A percentile compares a stretch with the other conserved stretches of the same genome.
Evolutionary conservation across 169 alveolate genomes (phyloP).

Genomic region (Neospora caninum): DNA sequence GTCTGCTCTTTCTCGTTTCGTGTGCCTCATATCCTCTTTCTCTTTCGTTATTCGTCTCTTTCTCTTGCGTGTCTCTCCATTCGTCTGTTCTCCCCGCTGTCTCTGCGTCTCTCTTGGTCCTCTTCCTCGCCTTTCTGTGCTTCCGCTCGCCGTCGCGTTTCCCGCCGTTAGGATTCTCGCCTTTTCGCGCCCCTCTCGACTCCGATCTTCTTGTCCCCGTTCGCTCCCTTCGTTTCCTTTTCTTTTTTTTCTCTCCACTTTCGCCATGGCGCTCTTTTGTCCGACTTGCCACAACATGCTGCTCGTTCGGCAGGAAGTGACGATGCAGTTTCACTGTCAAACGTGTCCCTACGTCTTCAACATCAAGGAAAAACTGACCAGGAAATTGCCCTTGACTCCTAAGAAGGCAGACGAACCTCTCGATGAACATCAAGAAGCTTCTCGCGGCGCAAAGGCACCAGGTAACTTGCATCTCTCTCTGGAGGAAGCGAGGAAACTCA

Average conservation of each 20-base stretch:
- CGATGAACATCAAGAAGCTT: conserved; percentile 31
- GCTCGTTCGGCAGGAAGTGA: conserved; percentile 28
- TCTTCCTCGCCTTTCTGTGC: neutral
- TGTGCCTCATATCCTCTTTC: neutral
- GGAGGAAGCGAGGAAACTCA: too few species aligned
- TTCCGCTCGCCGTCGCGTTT: neutral
- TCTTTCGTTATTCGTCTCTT: neutral
- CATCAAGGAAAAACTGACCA: conserved; percentile 72
- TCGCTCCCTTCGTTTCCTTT: neutral
- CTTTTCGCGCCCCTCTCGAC: neutral
- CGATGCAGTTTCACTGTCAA: conserved; percentile 80
- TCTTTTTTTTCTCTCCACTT: neutral
- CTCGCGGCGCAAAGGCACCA: conserved; percentile 58
- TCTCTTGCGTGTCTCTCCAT: neutral
- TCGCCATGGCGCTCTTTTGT: conserved; percentile 58
- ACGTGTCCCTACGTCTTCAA: conserved; percentile 87
- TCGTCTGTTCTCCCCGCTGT: neutral
- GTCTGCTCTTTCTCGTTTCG: neutral
- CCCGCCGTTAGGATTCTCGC: neutral
- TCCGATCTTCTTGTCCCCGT: neutral
- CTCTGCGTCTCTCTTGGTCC: neutral
- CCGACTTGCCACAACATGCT: conserved; percentile 67
- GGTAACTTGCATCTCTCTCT: conserved; percentile 29
- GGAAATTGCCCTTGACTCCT: conserved; percentile 55
- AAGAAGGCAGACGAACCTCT: conserved; percentile 68